Conservation (phyloP, 1,139 yeast genomes). For the Candida neerlandica region DNA sequence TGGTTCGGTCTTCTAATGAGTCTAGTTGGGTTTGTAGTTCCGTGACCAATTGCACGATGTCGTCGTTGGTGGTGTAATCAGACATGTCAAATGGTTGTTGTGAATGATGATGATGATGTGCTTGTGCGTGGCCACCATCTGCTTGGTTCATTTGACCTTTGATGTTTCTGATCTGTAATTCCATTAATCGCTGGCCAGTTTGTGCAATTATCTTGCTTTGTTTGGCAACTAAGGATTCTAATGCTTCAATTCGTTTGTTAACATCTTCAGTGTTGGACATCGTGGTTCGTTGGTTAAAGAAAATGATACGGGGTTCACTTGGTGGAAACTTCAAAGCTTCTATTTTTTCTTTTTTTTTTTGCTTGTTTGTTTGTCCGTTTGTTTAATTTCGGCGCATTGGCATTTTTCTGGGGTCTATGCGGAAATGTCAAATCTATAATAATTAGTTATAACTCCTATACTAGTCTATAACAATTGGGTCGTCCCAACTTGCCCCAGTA, state of each 20-base stretch:
- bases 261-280: not conserved
- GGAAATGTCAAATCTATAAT: no score
- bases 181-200: conserved; percentile 78
- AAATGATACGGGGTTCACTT: not conserved
- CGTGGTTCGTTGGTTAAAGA: not conserved
- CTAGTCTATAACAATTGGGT: conserved; percentile 11
- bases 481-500: conserved; percentile 15
- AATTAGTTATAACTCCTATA: not conserved
- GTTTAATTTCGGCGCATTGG: no score
- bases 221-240: conserved; percentile 52
- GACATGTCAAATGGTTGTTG: conserved; percentile 45
- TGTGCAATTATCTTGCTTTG: conserved; percentile 46
- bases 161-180: conserved; percentile 60
- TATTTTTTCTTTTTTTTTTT: no score
- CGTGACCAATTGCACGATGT: conserved; percentile 79
- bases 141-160: conserved; percentile 38
- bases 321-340: no score
- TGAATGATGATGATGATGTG: no score
- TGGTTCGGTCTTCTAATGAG: conserved; percentile 63
- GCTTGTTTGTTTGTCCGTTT: no score
- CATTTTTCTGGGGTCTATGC: no score
- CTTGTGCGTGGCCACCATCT: conserved; percentile 22
- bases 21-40: conserved; percentile 89
- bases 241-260: conserved; percentile 26
- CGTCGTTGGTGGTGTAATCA: conserved; percentile 78